Evolutionary conservation across 2,329 filamentous ascomycete species (phyloP).

Genomic region (Zarea fungicola): DNA sequence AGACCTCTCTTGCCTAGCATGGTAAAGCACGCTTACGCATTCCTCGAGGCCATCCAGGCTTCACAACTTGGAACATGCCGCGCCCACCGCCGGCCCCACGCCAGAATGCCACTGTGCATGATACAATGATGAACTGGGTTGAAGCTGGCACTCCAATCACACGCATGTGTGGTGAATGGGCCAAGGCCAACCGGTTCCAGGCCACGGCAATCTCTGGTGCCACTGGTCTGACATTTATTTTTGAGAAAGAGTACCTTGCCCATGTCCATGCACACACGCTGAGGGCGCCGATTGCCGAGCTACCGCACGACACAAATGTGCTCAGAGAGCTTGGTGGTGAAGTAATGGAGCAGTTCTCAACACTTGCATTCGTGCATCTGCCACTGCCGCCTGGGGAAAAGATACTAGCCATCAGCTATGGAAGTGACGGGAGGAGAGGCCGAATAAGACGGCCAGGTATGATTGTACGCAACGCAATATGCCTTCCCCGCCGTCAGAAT

Average conservation of each 20-base stretch:
- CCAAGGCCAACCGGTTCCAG: background rate
- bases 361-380: background rate
- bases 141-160: background rate
- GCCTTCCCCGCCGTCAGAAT: no score
- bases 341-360: background rate
- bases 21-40: background rate
- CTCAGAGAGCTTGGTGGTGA: background rate
- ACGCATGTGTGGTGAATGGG: background rate
- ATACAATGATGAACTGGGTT: background rate
- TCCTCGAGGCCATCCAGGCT: background rate
- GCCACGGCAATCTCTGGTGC: background rate
- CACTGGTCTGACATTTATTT: slow-evolving; percentile 1
- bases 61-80: background rate
- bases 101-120: background rate
- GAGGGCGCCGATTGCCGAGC: background rate
- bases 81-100: background rate
- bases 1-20: background rate
- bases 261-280: background rate
- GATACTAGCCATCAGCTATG: background rate
- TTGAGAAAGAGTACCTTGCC: background rate
- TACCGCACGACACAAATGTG: background rate
- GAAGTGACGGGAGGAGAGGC: background rate
- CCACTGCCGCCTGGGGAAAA: slow-evolving; percentile 3
- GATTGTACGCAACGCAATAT: no score
- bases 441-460: background rate